phyloP scores from a whole-genome alignment of 23 red algal genomes.

The Gracilariopsis chorda region DNA sequence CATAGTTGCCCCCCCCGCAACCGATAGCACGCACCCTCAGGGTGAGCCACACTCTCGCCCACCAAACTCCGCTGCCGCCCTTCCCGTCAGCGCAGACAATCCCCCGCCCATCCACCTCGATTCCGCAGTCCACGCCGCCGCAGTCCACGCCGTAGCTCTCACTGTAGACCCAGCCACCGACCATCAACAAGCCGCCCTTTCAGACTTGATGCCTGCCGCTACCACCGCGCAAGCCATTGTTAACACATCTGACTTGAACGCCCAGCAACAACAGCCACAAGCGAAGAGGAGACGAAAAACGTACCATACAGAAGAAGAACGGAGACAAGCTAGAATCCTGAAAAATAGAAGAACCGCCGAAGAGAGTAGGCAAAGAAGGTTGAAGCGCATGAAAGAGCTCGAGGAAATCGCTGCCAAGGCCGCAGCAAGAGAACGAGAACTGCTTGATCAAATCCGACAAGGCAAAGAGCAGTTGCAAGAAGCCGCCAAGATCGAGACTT shows the following conservation, averaged over 20 bases:
- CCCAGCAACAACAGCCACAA: background rate
- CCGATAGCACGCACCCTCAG: background rate
- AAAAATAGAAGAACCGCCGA: conserved; percentile 75
- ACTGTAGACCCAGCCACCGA: conserved; percentile 1
- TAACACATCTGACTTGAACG: background rate
- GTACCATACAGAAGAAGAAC: conserved; percentile 69
- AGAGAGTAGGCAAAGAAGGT: conserved; percentile 61
- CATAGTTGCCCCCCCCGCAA: background rate
- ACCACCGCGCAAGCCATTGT: conserved; percentile 1
- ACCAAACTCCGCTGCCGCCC: background rate
- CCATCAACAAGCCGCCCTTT: background rate
- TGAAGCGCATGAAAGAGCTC: conserved; percentile 70
- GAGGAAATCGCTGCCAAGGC: conserved; percentile 20
- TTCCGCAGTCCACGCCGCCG: too few species aligned
- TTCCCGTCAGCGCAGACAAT: background rate
- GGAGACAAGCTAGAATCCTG: conserved; percentile 57
- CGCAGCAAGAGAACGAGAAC: conserved; percentile 38
- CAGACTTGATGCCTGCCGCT: conserved; percentile 4
- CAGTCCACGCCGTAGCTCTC: conserved; percentile 2
- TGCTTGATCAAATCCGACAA: conserved; percentile 28
- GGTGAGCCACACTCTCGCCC: background rate
- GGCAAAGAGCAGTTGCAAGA: conserved; percentile 11
- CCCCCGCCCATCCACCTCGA: background rate
- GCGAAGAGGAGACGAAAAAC: conserved; percentile 51
- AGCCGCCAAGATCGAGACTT: background rate